phyloP scores from a whole-genome alignment of 1,284 basidiomycete species.

The Athelia psychrophila region DNA sequence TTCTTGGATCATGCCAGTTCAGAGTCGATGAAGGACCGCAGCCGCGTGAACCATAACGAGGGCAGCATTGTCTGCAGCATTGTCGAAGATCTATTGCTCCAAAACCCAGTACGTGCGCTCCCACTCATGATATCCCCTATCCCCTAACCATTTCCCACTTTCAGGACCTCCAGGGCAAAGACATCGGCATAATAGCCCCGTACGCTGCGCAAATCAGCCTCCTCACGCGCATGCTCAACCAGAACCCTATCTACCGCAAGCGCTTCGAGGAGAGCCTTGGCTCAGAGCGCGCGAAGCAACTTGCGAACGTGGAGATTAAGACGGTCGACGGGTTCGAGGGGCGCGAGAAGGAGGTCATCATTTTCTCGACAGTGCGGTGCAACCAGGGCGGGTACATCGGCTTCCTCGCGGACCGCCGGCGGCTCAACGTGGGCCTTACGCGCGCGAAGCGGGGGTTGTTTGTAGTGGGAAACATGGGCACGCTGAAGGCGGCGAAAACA shows the following conservation, averaged over 20 bases:
- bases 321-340: conserved; percentile 95
- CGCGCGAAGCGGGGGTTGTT: conserved; percentile 82
- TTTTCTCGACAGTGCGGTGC: conserved; percentile 88
- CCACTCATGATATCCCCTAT: not conserved
- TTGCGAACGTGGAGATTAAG: conserved; percentile 73
- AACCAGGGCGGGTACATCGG: conserved; percentile 76
- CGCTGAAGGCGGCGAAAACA: conserved; percentile 51
- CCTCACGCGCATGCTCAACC: conserved; percentile 60
- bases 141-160: not conserved
- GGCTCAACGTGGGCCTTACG: conserved; percentile 88
- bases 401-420: conserved; percentile 84
- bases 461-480: conserved; percentile 75
- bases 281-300: conserved; percentile 57
- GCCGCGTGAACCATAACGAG: conserved; percentile 74
- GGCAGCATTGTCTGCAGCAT: conserved; percentile 75
- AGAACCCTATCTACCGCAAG: conserved; percentile 43
- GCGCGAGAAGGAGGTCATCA: conserved; percentile 87
- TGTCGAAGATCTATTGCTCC: conserved; percentile 72
- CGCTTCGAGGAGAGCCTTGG: conserved; percentile 64
- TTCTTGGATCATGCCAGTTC: conserved; percentile 76
- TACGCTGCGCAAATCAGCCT: conserved; percentile 81
- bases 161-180: conserved; percentile 60
- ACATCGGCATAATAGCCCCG: conserved; percentile 88
- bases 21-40: conserved; percentile 66
- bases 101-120: conserved; percentile 59